Evolutionary conservation across 495 filamentous ascomycete species (phyloP), one percentile per base, ranked within the genome.

Genomic region (Thermothielavioides terrestris): DNA sequence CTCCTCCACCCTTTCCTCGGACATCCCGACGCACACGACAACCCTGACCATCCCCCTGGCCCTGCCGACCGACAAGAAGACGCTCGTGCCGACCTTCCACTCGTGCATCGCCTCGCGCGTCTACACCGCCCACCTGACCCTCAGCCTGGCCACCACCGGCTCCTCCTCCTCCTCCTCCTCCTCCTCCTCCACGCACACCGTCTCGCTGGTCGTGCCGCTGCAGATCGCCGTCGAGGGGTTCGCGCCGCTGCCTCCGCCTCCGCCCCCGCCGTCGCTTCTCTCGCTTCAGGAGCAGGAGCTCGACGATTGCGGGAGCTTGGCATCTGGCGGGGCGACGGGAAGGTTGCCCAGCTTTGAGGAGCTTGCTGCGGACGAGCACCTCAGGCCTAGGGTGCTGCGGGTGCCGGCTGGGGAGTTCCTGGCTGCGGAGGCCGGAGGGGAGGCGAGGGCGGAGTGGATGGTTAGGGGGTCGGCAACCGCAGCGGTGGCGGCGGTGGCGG

Each of bases 11-110:
- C 11, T 11, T 11, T 30, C 27, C 5, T 11, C 27, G 11, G 11
- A 30, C 6, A 5, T 30, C 11, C 11, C 27, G 6, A 30, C 27
- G 3, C 37, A 94, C 68, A 85, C 78, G 2, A 74, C 88, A 1
- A 71, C 69, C 4, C 59, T 96, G 8, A 61, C 84, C 7, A 78
- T 95, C 7, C 89, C 92, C 0, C 68, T 98, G 62, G 71, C 76
- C 0, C 70, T 94, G 1, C 89, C 92, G 0, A 69, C 65, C 9
- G 57, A 64, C 17, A 79, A 77, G 55, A 86, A 82, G 52, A 71
- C 80, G 2, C 89, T 90, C 66, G 66, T 92, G 23, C 94, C 92
- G 0, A 89, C 88, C 15, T 98, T 97, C 69, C 83, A 92, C 68
- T 79, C 81, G 46, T 98, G 92, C 67, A 77, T 95, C 56, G 71